Conservation (phyloP, 805 yeast species). For the Hanseniaspora clermontiae region DNA sequence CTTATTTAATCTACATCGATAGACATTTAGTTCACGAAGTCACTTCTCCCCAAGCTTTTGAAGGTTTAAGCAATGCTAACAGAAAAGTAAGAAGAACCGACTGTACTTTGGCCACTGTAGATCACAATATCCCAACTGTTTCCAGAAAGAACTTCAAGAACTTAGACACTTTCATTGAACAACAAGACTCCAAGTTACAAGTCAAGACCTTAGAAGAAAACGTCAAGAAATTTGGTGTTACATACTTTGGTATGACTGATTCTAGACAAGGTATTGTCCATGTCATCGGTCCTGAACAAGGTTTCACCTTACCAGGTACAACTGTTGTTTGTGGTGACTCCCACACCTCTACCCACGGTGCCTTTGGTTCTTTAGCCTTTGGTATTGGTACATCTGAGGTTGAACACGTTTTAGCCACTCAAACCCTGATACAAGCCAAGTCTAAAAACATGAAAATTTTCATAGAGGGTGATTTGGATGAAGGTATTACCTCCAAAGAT, state of each 20-base stretch:
- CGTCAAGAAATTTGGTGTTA: conserved; percentile 76
- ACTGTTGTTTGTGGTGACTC: conserved; percentile 99
- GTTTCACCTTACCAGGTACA: conserved; percentile 95
- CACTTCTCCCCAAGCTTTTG: conserved; percentile 98
- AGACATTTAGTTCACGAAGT: conserved; percentile 97
- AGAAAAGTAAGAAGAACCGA: conserved; percentile 83
- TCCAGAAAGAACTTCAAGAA: conserved; percentile 68
- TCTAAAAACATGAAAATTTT: conserved; percentile 89
- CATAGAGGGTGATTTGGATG: conserved; percentile 69
- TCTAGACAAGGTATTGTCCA: conserved; percentile 96
- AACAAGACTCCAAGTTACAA: conserved; percentile 84
- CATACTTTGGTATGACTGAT: conserved; percentile 91
- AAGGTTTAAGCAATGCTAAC: conserved; percentile 79
- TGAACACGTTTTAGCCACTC: conserved; percentile 96
- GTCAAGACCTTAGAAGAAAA: conserved; percentile 86
- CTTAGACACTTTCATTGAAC: conserved; percentile 68
- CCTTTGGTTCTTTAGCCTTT: conserved; percentile 92
- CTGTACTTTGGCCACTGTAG: conserved; percentile 89
- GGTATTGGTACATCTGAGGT: conserved; percentile 99
- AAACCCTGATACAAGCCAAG: conserved; percentile 85
- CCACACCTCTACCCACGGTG: conserved; percentile 98
- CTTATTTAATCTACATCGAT: conserved; percentile 79
- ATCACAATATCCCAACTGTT: conserved; percentile 92
- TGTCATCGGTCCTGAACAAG: conserved; percentile 98
- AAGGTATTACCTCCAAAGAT: conserved; percentile 94